phyloP scores from a whole-genome alignment of 2,329 filamentous ascomycete species.

The Periconia sp. region DNA sequence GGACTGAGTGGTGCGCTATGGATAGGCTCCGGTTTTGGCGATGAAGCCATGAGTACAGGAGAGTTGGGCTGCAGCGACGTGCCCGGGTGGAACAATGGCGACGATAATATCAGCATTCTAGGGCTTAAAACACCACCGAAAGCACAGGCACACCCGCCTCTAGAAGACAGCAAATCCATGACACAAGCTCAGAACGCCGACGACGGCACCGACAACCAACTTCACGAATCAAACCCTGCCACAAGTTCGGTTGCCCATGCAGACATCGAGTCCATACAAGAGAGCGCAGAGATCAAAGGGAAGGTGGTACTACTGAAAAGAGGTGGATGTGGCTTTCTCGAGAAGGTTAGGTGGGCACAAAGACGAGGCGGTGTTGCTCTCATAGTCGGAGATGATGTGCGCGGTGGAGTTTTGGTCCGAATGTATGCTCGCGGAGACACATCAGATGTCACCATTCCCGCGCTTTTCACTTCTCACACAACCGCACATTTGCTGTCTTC shows the following conservation, averaged over 20 bases:
- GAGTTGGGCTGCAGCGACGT: constrained; percentile 96
- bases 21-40: constrained; percentile 89
- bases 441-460: constrained; percentile 90
- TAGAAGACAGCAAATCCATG: constrained; percentile 10
- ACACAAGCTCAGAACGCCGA: constrained; percentile 31
- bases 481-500: constrained; percentile 92
- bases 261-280: constrained; percentile 89
- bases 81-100: constrained; percentile 75
- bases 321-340: constrained; percentile 92
- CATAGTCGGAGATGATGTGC: constrained; percentile 91
- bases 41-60: constrained; percentile 68
- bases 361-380: constrained; percentile 83
- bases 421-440: constrained; percentile 99
- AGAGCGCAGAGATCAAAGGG: constrained; percentile 87
- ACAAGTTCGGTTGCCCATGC: constrained; percentile 60
- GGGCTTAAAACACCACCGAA: constrained; percentile 10
- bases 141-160: constrained; percentile 6
- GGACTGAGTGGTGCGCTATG: constrained; percentile 89
- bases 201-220: constrained; percentile 84
- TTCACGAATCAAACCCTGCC: constrained; percentile 59
- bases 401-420: constrained; percentile 85
- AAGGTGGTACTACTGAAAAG: constrained; percentile 90
- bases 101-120: constrained; percentile 8
- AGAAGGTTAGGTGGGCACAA: constrained; percentile 97
- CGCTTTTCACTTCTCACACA: constrained; percentile 91